Conservation (phyloP, 192 early-diverging fungal species). For the Mortierella claussenii region DNA sequence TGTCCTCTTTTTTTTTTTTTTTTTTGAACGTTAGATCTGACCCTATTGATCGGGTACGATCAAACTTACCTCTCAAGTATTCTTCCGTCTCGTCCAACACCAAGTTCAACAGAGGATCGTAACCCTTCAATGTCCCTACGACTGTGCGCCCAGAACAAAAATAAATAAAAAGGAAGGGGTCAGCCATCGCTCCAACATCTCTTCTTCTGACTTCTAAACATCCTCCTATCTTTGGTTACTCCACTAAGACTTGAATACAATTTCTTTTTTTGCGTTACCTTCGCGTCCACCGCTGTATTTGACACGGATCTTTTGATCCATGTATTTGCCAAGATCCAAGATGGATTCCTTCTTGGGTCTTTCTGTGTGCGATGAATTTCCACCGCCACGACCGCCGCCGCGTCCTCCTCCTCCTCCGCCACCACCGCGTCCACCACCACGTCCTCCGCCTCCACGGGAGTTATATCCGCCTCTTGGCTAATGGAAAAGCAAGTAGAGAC, state of each 20-base stretch:
- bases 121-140: conserved; percentile 90
- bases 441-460: conserved; percentile 58
- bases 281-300: conserved; percentile 95
- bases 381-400: conserved; percentile 60
- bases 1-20: neutral
- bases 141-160: conserved; percentile 63
- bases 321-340: conserved; percentile 93
- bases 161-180: neutral
- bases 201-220: no score
- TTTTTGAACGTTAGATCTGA: no score
- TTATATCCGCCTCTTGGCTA: conserved; percentile 61
- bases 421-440: conserved; percentile 58
- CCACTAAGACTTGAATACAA: no score
- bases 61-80: conserved; percentile 74
- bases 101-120: conserved; percentile 92
- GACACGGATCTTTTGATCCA: conserved; percentile 90
- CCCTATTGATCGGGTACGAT: no score
- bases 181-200: no score
- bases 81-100: conserved; percentile 95
- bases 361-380: conserved; percentile 60
- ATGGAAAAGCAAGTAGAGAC: neutral
- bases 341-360: conserved; percentile 90
- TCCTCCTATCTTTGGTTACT: no score
- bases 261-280: no score
- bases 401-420: conserved; percentile 66